A percentile compares a stretch with the other conserved stretches of the same genome.
These are phyloP conservation scores for Lycium barbarum DNA, from an alignment of 257 asterid species.

Conservation along the genomic window DNA sequence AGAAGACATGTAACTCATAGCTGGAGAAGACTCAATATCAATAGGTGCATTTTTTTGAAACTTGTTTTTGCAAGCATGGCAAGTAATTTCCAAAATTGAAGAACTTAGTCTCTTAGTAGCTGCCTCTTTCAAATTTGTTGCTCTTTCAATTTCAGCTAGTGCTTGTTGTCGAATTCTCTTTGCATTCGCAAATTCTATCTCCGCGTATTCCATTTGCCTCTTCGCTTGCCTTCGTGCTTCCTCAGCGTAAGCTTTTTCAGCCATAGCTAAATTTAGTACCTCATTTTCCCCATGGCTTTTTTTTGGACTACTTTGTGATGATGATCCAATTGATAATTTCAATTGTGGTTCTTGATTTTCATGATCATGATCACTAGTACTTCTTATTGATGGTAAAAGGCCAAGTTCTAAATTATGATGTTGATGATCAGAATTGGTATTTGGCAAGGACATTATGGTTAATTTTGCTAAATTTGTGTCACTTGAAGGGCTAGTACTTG, in stretches of 20 bases:
- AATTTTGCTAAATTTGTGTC: constrained; percentile 37
- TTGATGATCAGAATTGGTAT: background rate
- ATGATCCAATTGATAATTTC: constrained; percentile 45
- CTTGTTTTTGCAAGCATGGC: constrained; percentile 65
- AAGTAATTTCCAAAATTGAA: constrained; percentile 63
- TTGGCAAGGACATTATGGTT: constrained; percentile 30
- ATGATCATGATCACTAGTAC: background rate
- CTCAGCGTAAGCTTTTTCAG: constrained; percentile 73
- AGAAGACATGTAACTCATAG: constrained; percentile 46
- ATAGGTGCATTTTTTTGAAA: constrained; percentile 40
- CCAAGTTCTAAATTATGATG: constrained; percentile 63
- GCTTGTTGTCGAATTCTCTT: constrained; percentile 70
- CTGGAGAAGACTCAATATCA: constrained; percentile 43
- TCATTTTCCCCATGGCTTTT: constrained; percentile 41
- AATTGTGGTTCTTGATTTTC: constrained; percentile 35
- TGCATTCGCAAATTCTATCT: constrained; percentile 66
- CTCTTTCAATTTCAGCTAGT: constrained; percentile 61
- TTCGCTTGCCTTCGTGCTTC: constrained; percentile 64
- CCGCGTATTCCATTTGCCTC: constrained; percentile 67
- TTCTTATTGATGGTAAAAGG: constrained; percentile 43
- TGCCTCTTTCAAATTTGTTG: constrained; percentile 53
- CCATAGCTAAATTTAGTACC: constrained; percentile 57
- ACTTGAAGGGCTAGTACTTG: constrained; percentile 64
- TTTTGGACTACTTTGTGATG: constrained; percentile 30
- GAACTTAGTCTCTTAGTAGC: constrained; percentile 55